Conservation (phyloP, 2,329 filamentous ascomycete genomes). For the Trichoderma oligosporum region DNA sequence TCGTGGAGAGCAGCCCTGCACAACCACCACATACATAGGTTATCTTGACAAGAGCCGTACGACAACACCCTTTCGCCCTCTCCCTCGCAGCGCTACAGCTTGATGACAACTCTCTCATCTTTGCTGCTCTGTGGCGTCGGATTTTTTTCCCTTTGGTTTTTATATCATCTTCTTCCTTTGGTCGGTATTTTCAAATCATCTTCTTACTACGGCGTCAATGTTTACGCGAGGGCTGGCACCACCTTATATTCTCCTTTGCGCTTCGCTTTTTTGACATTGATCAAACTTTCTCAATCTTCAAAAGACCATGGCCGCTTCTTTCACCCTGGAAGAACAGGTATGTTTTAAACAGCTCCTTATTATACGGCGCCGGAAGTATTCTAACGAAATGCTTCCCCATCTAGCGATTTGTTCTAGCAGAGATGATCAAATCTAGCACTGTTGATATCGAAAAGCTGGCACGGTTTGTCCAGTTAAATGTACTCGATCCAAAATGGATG, state of each 20-base stretch:
- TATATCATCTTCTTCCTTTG: background rate
- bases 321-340: slow-evolving; percentile 20
- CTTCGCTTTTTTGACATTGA: background rate
- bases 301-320: slow-evolving; percentile 14
- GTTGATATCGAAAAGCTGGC: slow-evolving; percentile 46
- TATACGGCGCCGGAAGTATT: background rate
- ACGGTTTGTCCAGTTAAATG: slow-evolving; percentile 44
- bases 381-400: background rate
- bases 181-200: background rate
- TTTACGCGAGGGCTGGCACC: slow-evolving; percentile 2
- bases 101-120: background rate
- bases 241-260: slow-evolving; percentile 3
- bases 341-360: background rate
- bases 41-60: slow-evolving; percentile 13
- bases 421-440: slow-evolving; percentile 55
- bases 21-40: slow-evolving; percentile 14
- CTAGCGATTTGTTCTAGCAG: slow-evolving; percentile 55
- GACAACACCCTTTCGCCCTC: slow-evolving; percentile 3
- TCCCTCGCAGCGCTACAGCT: background rate
- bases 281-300: background rate
- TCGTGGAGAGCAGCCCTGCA: slow-evolving; percentile 14
- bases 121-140: background rate
- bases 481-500: slow-evolving; percentile 44
- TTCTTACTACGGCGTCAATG: slow-evolving; percentile 10
- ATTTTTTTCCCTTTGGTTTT: background rate